These are phyloP conservation scores for Alternaria sp. DNA, from an alignment of 2,329 filamentous ascomycete genomes.

Conservation along the genomic window DNA sequence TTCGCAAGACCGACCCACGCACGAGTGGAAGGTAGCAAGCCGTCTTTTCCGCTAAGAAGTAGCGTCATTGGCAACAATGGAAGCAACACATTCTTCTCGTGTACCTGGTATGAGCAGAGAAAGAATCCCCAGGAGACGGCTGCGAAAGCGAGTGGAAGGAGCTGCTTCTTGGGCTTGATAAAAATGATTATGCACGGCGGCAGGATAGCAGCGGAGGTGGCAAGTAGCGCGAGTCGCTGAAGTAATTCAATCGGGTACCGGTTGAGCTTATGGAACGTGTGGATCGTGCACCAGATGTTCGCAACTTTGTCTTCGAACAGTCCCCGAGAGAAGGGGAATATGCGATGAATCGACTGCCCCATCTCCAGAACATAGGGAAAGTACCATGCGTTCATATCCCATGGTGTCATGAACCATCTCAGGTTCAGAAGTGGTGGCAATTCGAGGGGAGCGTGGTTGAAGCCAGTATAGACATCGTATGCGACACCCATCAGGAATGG, in stretches of 20 bases:
- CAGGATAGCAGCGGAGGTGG: slow-evolving; percentile 78
- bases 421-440: slow-evolving; percentile 11
- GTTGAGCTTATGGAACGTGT: slow-evolving; percentile 87
- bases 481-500: slow-evolving; percentile 77
- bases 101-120: slow-evolving; percentile 95
- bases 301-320: slow-evolving; percentile 99
- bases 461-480: slow-evolving; percentile 72
- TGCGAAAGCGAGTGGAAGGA: slow-evolving; percentile 82
- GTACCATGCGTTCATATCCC: slow-evolving; percentile 70
- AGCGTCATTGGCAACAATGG: slow-evolving; percentile 94
- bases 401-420: slow-evolving; percentile 50
- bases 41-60: slow-evolving; percentile 78
- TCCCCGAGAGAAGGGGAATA: slow-evolving; percentile 95
- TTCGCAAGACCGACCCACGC: slow-evolving; percentile 98
- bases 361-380: slow-evolving; percentile 81
- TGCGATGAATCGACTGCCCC: slow-evolving; percentile 84
- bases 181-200: slow-evolving; percentile 83
- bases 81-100: slow-evolving; percentile 95
- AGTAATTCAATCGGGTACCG: slow-evolving; percentile 75
- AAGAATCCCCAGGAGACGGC: slow-evolving; percentile 96
- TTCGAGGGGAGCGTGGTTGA: slow-evolving; percentile 55
- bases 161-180: slow-evolving; percentile 75
- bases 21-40: slow-evolving; percentile 76
- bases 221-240: slow-evolving; percentile 75
- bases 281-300: slow-evolving; percentile 95